A percentile compares a stretch with the other conserved stretches of the same genome.
Conservation (phyloP, 176 grass and related monocot species). For the Saccharum officinarum region DNA sequence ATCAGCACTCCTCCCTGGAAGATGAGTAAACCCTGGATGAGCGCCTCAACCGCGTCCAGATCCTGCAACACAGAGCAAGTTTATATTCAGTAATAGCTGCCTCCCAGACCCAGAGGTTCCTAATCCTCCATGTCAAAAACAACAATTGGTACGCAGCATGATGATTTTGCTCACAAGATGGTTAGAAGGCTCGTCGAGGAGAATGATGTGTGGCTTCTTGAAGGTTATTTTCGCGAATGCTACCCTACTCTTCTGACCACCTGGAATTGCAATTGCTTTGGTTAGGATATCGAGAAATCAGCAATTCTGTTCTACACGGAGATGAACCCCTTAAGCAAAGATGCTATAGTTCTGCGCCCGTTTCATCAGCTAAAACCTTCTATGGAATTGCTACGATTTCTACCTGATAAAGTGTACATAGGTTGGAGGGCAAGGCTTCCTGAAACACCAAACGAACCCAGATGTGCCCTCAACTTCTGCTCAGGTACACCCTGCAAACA, state of each 20-base stretch:
- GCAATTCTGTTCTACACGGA: background rate
- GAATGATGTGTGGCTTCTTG: slow-evolving; percentile 95
- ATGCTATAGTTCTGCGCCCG: background rate
- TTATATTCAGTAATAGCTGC: background rate
- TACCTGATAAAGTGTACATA: slow-evolving; percentile 97
- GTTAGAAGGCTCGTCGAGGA: slow-evolving; percentile 96
- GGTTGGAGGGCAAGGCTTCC: slow-evolving; percentile 92
- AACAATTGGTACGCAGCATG: background rate
- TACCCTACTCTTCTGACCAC: slow-evolving; percentile 97
- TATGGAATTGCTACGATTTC: background rate
- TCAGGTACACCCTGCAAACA: slow-evolving; percentile 87
- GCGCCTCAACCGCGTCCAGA: slow-evolving; percentile 91
- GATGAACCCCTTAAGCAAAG: background rate
- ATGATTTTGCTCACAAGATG: slow-evolving; percentile 71
- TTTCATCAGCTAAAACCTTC: background rate
- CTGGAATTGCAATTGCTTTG: slow-evolving; percentile 33
- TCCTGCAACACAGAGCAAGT: slow-evolving; percentile 49
- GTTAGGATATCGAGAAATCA: slow-evolving; percentile 16
- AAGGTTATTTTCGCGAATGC: slow-evolving; percentile 97
- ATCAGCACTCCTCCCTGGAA: slow-evolving; percentile 98
- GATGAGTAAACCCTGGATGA: slow-evolving; percentile 89
- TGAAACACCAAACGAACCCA: slow-evolving; percentile 86
- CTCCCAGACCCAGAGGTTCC: background rate
- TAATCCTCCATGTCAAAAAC: background rate
- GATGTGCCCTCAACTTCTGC: slow-evolving; percentile 90